Evolutionary conservation across 2,329 filamentous ascomycete genomes (phyloP), one percentile per base, ranked within the genome.

Genomic region (Plectosphaerella cucumerina): DNA sequence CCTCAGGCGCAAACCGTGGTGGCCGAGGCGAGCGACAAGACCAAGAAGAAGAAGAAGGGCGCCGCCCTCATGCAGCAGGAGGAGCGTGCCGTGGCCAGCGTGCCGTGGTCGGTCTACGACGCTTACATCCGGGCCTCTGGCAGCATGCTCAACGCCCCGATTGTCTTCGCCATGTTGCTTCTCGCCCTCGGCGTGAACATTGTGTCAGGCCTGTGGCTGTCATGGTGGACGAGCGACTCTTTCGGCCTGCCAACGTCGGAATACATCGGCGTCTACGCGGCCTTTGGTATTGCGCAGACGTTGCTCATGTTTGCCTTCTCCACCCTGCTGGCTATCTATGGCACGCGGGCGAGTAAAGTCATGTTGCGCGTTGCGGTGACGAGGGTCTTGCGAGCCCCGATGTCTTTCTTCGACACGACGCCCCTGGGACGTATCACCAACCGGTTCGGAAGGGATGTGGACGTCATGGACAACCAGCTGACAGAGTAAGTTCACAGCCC

Each of bases 361-460:
- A 90, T 97, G 82, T 80, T 97, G 47, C 82, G 87, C 26, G 77
- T 83, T 34, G 93, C 94, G 6, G 89, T 97, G 60, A 83, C 78
- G 9, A 80, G 89, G 15, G 90, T 94, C 1, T 71, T 86, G n/a
- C 76, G 83, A 22, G 83, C 83, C 3, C 83, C 83, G n/a, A 85
- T 86, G 90, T 87, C 89, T 5, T 97, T 97, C 72, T 97, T 97
- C 71, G 94, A 99, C 62, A 97, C 94, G 0, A 97, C 94, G 1
- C 94, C 94, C 0, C 79, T 97, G 1, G 94, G 94, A 18, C 87
- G 93, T 35, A 97, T 97, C 66, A 96, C 91, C 20, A 97, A 97
- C 67, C 89, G 94, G 15, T 97, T 97, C 70, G 95, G 90, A 31
- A 87, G 93, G 59, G 94, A 99, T 62, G 89, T 97, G 39, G 90